phyloP scores from a whole-genome alignment of 148 eudicot genomes.

The Persicaria tinctoria region DNA sequence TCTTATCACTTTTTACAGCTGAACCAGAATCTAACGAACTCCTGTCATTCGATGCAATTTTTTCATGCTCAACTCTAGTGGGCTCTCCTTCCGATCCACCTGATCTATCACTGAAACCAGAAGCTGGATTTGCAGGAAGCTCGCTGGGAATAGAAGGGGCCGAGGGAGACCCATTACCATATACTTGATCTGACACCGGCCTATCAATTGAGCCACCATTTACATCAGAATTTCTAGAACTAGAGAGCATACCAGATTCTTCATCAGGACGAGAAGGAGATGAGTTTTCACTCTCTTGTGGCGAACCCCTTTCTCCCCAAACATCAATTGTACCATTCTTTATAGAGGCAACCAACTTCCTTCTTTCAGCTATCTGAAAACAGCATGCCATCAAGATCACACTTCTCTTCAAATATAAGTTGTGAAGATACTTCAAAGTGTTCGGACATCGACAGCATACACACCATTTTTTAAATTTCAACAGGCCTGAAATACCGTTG shows the following conservation, averaged over 20 bases:
- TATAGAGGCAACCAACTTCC: conserved; percentile 63
- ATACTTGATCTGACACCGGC: conserved; percentile 17
- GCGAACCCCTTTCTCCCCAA: conserved; percentile 21
- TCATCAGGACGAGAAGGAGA: conserved; percentile 7
- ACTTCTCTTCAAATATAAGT: neutral
- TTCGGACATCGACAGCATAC: no score
- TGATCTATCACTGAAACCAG: conserved; percentile 14
- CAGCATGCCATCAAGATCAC: neutral
- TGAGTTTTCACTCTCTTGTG: conserved; percentile 19
- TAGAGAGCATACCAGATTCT: neutral
- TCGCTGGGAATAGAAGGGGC: conserved; percentile 1
- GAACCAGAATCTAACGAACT: conserved; percentile 1
- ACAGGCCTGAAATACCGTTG: no score
- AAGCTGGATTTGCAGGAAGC: conserved; percentile 17
- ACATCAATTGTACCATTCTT: conserved; percentile 35
- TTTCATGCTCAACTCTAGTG: conserved; percentile 17
- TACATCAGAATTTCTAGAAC: neutral
- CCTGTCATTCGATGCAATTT: conserved; percentile 17
- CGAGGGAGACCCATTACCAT: no score
- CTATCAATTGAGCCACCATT: conserved; percentile 18
- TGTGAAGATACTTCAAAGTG: no score
- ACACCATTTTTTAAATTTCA: no score
- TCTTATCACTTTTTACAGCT: conserved; percentile 16
- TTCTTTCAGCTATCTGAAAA: conserved; percentile 73
- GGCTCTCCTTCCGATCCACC: conserved; percentile 24